Base-by-base conservation (phyloP, 306 rosid species). In the Sicyos edulis region DNA sequence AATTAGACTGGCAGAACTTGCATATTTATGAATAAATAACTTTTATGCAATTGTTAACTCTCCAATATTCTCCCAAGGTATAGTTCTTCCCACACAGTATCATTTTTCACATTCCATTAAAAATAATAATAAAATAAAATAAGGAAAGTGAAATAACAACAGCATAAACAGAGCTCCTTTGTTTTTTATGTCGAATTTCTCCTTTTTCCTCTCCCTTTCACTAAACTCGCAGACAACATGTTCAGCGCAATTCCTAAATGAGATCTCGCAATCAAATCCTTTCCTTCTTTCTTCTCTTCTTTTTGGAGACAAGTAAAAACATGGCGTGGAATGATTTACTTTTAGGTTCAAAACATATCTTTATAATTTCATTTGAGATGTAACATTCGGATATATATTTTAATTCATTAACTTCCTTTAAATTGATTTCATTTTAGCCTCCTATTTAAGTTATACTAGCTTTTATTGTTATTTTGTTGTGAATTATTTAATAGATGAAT, bases 111-210 rank as follows among this genome's bases (percentile, higher is more conserved):
- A n/a, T n/a, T n/a, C n/a, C n/a, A n/a, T n/a, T n/a, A n/a, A n/a
- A n/a, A n/a, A n/a, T n/a, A n/a, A n/a, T n/a, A n/a, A n/a, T n/a
- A 32, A 37, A 37, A 7, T 0, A 37, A 37, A 37, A 37, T 1
- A 37, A 37, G 10, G 5, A 64, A 40, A 20, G 32, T 0, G 32
- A 65, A n/a, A 65, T 63, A 65, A 40, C 0, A 65, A 19, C 2
- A 42, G 53, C 53, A 64, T 65, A 10, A 65, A 65, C 71, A 65
- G 54, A 66, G 40, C 42, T 65, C 42, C 53, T 37, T 37, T 65
- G 19, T 42, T 8, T 42, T 8, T 42, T 44, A 42, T 42, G 6
- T 16, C 37, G 34, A 45, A 66, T 21, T 66, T 13, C 29, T 45
- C 55, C 20, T 11, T 44, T 45, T 45, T 66, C 14, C 5, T 1